Conservation (phyloP, 148 eudicot genomes). For the Spergularia bocconei region DNA sequence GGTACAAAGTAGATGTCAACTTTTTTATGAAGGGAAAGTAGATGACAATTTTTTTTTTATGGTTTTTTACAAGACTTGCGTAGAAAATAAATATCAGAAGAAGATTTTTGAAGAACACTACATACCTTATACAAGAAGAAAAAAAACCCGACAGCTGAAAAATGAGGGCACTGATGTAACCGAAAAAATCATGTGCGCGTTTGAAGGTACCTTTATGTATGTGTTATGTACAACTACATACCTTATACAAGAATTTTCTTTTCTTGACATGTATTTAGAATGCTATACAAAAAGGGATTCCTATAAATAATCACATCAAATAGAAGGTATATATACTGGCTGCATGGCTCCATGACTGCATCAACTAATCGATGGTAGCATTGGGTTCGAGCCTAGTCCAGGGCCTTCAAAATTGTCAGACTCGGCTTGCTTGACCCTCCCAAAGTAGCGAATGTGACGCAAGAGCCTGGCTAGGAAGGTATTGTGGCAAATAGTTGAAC, state of each 20-base stretch:
- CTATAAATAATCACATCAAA: slow-evolving; percentile 9
- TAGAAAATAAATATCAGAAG: too few relatives aligned
- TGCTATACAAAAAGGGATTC: slow-evolving; percentile 5
- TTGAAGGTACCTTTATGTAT: slow-evolving; percentile 7
- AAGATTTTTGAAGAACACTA: too few relatives aligned
- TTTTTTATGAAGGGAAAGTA: too few relatives aligned
- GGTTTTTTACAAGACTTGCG: too few relatives aligned
- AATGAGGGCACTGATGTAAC: neutral
- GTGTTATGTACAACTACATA: slow-evolving; percentile 15
- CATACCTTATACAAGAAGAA: neutral
- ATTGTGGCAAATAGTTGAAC: slow-evolving; percentile 92
- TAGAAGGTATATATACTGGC: neutral
- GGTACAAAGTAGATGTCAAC: too few relatives aligned
- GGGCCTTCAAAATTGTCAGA: slow-evolving; percentile 63
- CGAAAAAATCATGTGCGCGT: neutral
- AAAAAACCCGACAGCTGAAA: neutral
- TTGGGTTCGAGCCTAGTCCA: slow-evolving; percentile 63
- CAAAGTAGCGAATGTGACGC: slow-evolving; percentile 78
- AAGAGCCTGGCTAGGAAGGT: slow-evolving; percentile 75
- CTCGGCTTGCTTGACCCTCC: slow-evolving; percentile 75
- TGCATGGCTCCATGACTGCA: neutral
- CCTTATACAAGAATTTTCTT: neutral
- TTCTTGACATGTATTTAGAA: slow-evolving; percentile 1
- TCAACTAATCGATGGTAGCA: slow-evolving; percentile 63
- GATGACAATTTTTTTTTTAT: too few relatives aligned